Conservation (phyloP, 2,329 filamentous ascomycete genomes). For the Colletotrichum destructivum region DNA sequence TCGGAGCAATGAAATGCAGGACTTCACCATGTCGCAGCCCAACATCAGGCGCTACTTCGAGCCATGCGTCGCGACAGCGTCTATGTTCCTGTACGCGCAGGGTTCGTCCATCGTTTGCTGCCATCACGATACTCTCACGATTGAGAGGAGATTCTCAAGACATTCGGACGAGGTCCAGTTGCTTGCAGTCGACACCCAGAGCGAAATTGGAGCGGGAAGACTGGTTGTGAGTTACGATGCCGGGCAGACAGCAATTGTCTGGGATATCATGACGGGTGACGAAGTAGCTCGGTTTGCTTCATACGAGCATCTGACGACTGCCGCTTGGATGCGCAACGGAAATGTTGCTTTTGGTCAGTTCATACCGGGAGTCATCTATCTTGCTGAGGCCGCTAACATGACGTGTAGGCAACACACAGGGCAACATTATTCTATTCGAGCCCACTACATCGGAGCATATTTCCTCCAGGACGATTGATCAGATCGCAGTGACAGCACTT, state of each 20-base stretch:
- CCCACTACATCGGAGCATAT: constrained; percentile 94
- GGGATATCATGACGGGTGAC: constrained; percentile 93
- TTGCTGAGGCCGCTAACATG: constrained; percentile 46
- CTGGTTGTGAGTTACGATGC: constrained; percentile 94
- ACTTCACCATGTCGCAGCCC: constrained; percentile 68
- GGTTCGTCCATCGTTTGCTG: constrained; percentile 87
- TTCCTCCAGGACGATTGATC: constrained; percentile 88
- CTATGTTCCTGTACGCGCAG: constrained; percentile 91
- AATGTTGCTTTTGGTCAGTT: constrained; percentile 94
- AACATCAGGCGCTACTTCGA: constrained; percentile 76
- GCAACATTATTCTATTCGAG: constrained; percentile 95
- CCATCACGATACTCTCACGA: constrained; percentile 91
- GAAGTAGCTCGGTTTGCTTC: constrained; percentile 94
- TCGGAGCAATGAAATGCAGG: constrained; percentile 61
- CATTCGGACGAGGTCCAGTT: constrained; percentile 88
- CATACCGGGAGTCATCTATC: constrained; percentile 14
- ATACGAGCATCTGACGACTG: constrained; percentile 87
- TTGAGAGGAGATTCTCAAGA: constrained; percentile 87
- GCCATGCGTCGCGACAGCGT: constrained; percentile 90
- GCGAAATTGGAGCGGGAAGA: constrained; percentile 86
- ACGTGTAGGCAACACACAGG: constrained; percentile 85
- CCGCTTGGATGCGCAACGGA: constrained; percentile 96
- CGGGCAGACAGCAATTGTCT: constrained; percentile 93
- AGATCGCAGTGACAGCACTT: constrained; percentile 94
- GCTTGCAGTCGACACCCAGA: constrained; percentile 91